phyloP scores from a whole-genome alignment of 2,329 filamentous ascomycete genomes.

The Tolypocladium inflatum region DNA sequence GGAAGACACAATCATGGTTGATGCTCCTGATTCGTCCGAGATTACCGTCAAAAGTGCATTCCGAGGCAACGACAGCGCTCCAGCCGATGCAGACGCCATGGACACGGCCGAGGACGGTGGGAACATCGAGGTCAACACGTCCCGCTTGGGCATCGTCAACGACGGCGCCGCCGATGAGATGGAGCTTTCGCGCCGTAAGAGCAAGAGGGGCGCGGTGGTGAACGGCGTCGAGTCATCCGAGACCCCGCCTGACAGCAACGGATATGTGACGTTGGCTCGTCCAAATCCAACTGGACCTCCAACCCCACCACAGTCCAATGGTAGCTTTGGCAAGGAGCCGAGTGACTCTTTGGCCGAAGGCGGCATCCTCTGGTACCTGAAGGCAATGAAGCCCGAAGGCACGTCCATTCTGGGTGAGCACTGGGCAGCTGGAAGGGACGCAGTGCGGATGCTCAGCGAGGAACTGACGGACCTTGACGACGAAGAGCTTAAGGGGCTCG shows the following conservation, averaged over 20 bases:
- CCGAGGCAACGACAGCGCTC: conserved; percentile 14
- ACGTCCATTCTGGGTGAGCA: conserved; percentile 71
- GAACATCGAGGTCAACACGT: conserved; percentile 38
- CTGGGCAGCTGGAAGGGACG: conserved; percentile 54
- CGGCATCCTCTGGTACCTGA: conserved; percentile 81
- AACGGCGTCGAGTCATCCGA: conserved; percentile 19
- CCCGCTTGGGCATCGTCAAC: conserved; percentile 19
- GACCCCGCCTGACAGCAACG: conserved; percentile 39
- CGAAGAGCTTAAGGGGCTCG: conserved; percentile 69
- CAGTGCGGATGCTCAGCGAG: conserved; percentile 62
- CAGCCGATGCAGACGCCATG: conserved; percentile 21
- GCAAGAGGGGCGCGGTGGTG: conserved; percentile 11
- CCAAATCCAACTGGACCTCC: conserved; percentile 38
- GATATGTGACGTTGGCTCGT: conserved; percentile 26
- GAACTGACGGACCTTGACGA: conserved; percentile 89
- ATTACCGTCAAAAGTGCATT: conserved; percentile 33
- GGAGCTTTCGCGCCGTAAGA: conserved; percentile 11
- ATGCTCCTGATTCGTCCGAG: conserved; percentile 34
- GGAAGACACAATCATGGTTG: conserved; percentile 42
- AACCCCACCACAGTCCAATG: conserved; percentile 58
- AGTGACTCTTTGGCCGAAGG: conserved; percentile 55
- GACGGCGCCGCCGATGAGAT: conserved; percentile 5
- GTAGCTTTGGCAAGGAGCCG: conserved; percentile 40
- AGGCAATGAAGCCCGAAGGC: conserved; percentile 67
- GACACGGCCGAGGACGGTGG: conserved; percentile 27